Conservation (phyloP, 2,329 filamentous ascomycete species). For the Aureobasidium musti region DNA sequence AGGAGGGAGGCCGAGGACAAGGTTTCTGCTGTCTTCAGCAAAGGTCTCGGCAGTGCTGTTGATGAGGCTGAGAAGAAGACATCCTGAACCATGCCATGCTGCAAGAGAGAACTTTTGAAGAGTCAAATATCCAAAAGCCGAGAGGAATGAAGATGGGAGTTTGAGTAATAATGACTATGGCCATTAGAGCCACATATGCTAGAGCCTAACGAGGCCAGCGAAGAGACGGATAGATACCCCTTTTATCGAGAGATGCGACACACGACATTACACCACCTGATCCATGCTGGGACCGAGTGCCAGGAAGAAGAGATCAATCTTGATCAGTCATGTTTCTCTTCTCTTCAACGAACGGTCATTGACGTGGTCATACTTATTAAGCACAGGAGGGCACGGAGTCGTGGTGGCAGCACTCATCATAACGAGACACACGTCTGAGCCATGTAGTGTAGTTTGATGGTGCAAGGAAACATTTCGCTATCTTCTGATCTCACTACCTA, state of each 20-base stretch:
- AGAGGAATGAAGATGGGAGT: not conserved
- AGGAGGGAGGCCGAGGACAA: slow-evolving; percentile 48
- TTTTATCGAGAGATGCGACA: slow-evolving; percentile 4
- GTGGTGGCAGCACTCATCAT: not conserved
- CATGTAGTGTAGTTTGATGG: not conserved
- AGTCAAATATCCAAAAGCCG: not conserved
- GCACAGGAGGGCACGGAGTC: not conserved
- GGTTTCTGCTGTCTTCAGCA: slow-evolving; percentile 31
- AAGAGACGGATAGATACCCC: slow-evolving; percentile 21
- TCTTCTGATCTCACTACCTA: not conserved
- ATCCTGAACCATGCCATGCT: not conserved
- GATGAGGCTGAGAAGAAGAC: slow-evolving; percentile 15
- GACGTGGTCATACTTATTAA: too few species aligned
- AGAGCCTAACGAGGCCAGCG: not conserved
- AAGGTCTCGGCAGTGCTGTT: slow-evolving; percentile 1
- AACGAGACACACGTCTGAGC: not conserved
- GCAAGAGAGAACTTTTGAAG: not conserved
- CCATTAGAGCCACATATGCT: not conserved
- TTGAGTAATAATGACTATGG: not conserved
- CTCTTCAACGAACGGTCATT: too few species aligned
- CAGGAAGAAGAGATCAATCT: not conserved
- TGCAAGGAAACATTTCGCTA: not conserved
- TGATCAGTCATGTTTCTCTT: not conserved
- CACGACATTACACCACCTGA: slow-evolving; percentile 2
- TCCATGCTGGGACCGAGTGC: not conserved